These are phyloP conservation scores for Amphirosellinia nigrospora DNA, from an alignment of 495 filamentous ascomycete genomes.

Conservation along the genomic window DNA sequence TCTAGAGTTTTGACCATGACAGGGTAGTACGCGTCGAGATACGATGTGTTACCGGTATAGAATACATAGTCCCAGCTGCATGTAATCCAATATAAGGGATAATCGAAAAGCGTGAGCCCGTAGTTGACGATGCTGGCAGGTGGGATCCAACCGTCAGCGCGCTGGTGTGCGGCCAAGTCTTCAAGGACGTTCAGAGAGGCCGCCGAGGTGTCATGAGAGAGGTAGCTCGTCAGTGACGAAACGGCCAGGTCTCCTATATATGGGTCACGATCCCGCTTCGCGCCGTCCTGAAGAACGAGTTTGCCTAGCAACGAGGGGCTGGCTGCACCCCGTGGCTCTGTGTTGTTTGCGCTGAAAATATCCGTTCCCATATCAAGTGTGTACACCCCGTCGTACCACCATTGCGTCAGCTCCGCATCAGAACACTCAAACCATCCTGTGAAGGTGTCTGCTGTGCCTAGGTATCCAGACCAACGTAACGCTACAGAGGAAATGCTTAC, in stretches of 20 bases:
- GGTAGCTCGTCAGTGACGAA: slow-evolving; percentile 48
- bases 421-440: slow-evolving; percentile 57
- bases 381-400: slow-evolving; percentile 56
- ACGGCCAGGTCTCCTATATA: slow-evolving; percentile 57
- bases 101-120: slow-evolving; percentile 52
- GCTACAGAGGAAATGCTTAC: slow-evolving; percentile 45
- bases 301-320: slow-evolving; percentile 48
- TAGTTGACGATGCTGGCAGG: slow-evolving; percentile 57
- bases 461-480: slow-evolving; percentile 48
- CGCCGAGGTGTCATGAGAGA: slow-evolving; percentile 48
- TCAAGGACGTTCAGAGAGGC: slow-evolving; percentile 49
- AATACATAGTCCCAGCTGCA: slow-evolving; percentile 51
- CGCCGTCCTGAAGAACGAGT: slow-evolving; percentile 52
- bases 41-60: slow-evolving; percentile 50
- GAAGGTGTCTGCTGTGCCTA: slow-evolving; percentile 52
- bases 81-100: slow-evolving; percentile 55
- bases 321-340: slow-evolving; percentile 45
- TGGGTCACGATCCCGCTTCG: slow-evolving; percentile 56
- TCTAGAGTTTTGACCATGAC: slow-evolving; percentile 48
- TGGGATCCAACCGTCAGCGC: slow-evolving; percentile 58
- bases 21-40: slow-evolving; percentile 40
- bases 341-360: slow-evolving; percentile 53
- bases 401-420: slow-evolving; percentile 53
- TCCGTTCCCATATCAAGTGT: slow-evolving; percentile 53
- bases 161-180: slow-evolving; percentile 53